Base-by-base conservation (phyloP, 768 basidiomycete species). In the Tephrocybe sp. region DNA sequence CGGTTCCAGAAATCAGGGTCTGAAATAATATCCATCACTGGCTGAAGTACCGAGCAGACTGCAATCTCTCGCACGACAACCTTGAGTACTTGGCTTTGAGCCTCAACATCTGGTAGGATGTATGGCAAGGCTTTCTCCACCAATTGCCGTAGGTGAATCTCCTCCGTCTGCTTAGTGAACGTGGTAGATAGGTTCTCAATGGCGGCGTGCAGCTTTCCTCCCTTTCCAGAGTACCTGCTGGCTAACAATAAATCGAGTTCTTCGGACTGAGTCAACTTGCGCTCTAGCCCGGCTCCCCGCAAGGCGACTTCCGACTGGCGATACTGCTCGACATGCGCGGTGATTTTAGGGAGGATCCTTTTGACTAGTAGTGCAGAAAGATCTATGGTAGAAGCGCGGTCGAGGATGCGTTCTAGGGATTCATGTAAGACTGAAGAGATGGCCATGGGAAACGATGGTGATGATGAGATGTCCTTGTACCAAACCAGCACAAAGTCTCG, bases 1-100 rank as follows among this genome's bases (percentile, higher is more conserved):
- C 84, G 77, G 71, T 99, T 99, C 94, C 94, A 98, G 58, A 97
- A 97, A 67, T 99, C 97, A 4, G 94, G 92, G 66, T 99, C 97
- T 24, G 89, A 79, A 30, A 98, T 64, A 86, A 96, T 91, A 43
- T 98, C 92, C 76, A 96, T 85, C 48, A 96, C 68, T 11, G 96
- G 94, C 62, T 89, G 85, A 34, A 98, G 62, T 3, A 96, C 83
- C 2, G 86, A 75, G 63, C 92, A 95, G 3, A 89, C 80, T 0
- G 88, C 73, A 58, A 98, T 80, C 69, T 99, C 97, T 40, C 93
- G 73, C 3, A 84, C 83, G 14, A 90, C 84, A 32, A 89, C 80
- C 53, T 71, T 80, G 41, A 97, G 75, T 4, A 83, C 85, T 55
- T 76, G 76, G 62, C 92, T 95, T 42, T 69, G 73, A 4, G 76